Conservation (phyloP, 1,284 basidiomycete species). For the Malassezia slooffiae region DNA sequence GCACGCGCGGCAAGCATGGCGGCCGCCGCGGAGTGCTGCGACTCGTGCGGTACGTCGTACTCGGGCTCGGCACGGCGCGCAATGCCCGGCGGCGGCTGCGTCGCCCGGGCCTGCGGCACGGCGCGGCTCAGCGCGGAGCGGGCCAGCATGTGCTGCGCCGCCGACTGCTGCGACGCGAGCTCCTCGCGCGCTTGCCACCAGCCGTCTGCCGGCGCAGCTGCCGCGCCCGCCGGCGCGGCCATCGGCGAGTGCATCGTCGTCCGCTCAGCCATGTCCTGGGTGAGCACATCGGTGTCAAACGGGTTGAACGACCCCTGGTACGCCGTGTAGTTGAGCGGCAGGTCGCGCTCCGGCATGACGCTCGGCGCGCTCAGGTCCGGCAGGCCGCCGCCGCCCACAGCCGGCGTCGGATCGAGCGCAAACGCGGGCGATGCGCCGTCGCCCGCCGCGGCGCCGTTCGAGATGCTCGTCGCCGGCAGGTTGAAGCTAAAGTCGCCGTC, state of each 20-base stretch:
- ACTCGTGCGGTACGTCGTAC: no score
- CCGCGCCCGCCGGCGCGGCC: constrained; percentile 5
- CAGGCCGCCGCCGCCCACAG: neutral
- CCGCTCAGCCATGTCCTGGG: constrained; percentile 23
- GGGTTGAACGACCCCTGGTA: constrained; percentile 43
- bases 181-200: constrained; percentile 17
- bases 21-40: constrained; percentile 15
- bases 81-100: neutral
- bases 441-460: constrained; percentile 8
- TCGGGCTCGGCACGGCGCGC: constrained; percentile 1
- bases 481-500: constrained; percentile 43
- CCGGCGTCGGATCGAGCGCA: no score
- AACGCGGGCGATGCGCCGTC: constrained; percentile 9
- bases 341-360: constrained; percentile 20
- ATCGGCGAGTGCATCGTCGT: constrained; percentile 18
- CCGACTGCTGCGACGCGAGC: constrained; percentile 11
- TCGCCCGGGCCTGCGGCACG: no score
- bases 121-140: no score
- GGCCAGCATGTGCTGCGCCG: no score
- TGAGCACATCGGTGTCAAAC: constrained; percentile 29
- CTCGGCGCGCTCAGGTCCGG: constrained; percentile 19
- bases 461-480: constrained; percentile 14
- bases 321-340: constrained; percentile 18
- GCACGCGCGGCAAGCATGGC: constrained; percentile 14
- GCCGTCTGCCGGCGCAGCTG: constrained; percentile 7